These are phyloP conservation scores for Wickerhamomyces chambardii DNA, from an alignment of 805 yeast species.

Conservation along the genomic window DNA sequence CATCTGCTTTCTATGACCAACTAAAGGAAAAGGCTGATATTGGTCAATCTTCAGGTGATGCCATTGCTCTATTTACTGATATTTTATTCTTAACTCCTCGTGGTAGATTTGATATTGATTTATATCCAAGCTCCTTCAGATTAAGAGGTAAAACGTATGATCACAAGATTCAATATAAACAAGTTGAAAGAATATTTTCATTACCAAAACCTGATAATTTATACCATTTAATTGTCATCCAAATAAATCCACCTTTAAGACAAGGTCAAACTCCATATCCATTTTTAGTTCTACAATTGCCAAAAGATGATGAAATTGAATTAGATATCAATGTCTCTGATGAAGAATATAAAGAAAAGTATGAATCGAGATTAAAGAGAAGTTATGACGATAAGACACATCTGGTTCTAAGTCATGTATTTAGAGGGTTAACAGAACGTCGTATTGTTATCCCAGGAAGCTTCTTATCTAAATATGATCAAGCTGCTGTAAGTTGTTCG, in stretches of 20 bases:
- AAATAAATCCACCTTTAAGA: slow-evolving; percentile 93
- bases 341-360: slow-evolving; percentile 67
- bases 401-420: slow-evolving; percentile 77
- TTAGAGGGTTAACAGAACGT: slow-evolving; percentile 84
- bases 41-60: slow-evolving; percentile 91
- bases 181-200: slow-evolving; percentile 83
- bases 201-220: slow-evolving; percentile 92
- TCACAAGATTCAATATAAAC: slow-evolving; percentile 86
- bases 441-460: slow-evolving; percentile 81
- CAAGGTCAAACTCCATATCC: slow-evolving; percentile 98
- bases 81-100: slow-evolving; percentile 92
- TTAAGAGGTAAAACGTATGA: slow-evolving; percentile 97
- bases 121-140: slow-evolving; percentile 81
- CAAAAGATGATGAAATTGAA: slow-evolving; percentile 85
- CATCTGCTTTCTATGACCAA: slow-evolving; percentile 81
- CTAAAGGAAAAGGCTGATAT: slow-evolving; percentile 89
- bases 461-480: slow-evolving; percentile 65
- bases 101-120: slow-evolving; percentile 96
- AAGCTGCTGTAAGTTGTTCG: slow-evolving; percentile 86
- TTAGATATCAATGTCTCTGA: slow-evolving; percentile 82
- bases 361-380: slow-evolving; percentile 64
- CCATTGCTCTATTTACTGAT: slow-evolving; percentile 88
- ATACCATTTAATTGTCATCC: slow-evolving; percentile 80
- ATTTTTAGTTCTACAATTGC: slow-evolving; percentile 82
- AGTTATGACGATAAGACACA: slow-evolving; percentile 80